Percentiles rank a stretch among this genome's conserved stretches.
These are phyloP conservation scores for Exserohilum turcica DNA, from an alignment of 2,329 filamentous ascomycete species.

Conservation along the genomic window DNA sequence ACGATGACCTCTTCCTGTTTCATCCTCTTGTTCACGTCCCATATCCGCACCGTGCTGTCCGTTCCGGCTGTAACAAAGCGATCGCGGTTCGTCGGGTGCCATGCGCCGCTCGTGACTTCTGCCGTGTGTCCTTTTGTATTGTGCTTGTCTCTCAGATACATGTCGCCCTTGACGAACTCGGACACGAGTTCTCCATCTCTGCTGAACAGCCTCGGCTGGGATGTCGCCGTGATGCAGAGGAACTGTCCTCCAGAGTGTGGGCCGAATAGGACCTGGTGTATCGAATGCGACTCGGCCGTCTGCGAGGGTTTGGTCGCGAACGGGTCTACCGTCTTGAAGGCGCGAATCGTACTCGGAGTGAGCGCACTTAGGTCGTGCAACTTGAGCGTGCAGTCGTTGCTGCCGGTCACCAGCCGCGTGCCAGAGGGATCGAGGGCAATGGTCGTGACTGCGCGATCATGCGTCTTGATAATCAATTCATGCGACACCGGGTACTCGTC, in stretches of 20 bases:
- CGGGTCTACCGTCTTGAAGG: conserved; percentile 91
- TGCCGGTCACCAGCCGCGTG: conserved; percentile 84
- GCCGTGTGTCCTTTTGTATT: conserved; percentile 97
- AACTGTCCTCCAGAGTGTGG: conserved; percentile 78
- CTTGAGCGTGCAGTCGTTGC: conserved; percentile 87
- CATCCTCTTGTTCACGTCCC: conserved; percentile 91
- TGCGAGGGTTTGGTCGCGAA: conserved; percentile 74
- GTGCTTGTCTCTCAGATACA: conserved; percentile 97
- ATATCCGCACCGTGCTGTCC: conserved; percentile 93
- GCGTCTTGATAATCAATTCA: conserved; percentile 89
- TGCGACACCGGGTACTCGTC: conserved; percentile 93
- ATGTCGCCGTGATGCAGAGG: conserved; percentile 84
- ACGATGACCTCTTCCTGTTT: conserved; percentile 93
- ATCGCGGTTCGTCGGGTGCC: conserved; percentile 87
- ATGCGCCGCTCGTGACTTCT: conserved; percentile 85
- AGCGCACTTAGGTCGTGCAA: conserved; percentile 95
- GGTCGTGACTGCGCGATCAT: conserved; percentile 84
- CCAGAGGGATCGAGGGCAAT: conserved; percentile 85
- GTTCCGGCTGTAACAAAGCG: conserved; percentile 88
- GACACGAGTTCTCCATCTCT: conserved; percentile 84
- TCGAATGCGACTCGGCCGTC: conserved; percentile 80
- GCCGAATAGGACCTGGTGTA: conserved; percentile 87
- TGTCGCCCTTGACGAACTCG: conserved; percentile 96
- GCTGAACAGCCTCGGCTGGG: conserved; percentile 86
- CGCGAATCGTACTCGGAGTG: conserved; percentile 90